Percentiles rank a stretch among this genome's conserved stretches.
phyloP scores from a whole-genome alignment of 2,329 filamentous ascomycete species.

The Didymella lethalis region DNA sequence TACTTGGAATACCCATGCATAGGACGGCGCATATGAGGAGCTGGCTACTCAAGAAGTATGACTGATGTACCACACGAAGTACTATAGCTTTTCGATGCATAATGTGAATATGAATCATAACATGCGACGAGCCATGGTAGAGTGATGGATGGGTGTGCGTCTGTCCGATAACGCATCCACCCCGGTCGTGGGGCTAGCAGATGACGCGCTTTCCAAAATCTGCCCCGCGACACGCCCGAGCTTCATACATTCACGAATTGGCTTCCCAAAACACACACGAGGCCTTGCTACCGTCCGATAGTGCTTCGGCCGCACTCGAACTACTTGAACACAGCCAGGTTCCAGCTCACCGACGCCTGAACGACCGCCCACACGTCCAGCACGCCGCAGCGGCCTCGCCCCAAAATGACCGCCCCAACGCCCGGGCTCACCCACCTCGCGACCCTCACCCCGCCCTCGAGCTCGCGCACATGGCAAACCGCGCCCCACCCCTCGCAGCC shows the following conservation, averaged over 20 bases:
- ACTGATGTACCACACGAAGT: background rate
- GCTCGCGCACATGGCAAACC: conserved; percentile 80
- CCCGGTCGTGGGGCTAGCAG: conserved; percentile 23
- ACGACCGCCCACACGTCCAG: background rate
- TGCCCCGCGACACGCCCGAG: conserved; percentile 14
- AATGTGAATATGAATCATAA: conserved; percentile 5
- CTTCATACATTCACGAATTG: conserved; percentile 9
- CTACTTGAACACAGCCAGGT: background rate
- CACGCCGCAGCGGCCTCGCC: conserved; percentile 13
- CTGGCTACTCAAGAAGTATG: background rate
- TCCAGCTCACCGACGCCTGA: background rate
- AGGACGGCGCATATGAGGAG: conserved; percentile 1
- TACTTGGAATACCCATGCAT: conserved; percentile 23
- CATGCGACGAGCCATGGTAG: background rate
- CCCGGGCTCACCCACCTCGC: conserved; percentile 55
- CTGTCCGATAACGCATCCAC: conserved; percentile 26
- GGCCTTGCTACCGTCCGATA: background rate
- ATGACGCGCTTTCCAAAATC: conserved; percentile 37
- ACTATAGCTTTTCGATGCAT: background rate
- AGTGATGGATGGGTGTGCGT: background rate
- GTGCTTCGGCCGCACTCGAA: background rate
- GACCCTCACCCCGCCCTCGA: conserved; percentile 62
- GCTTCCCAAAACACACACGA: background rate
- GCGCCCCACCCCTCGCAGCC: conserved; percentile 86
- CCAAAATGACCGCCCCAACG: conserved; percentile 26